These are phyloP conservation scores for Aspergillus heteromorphus DNA, from an alignment of 495 filamentous ascomycete genomes.

Conservation along the genomic window DNA sequence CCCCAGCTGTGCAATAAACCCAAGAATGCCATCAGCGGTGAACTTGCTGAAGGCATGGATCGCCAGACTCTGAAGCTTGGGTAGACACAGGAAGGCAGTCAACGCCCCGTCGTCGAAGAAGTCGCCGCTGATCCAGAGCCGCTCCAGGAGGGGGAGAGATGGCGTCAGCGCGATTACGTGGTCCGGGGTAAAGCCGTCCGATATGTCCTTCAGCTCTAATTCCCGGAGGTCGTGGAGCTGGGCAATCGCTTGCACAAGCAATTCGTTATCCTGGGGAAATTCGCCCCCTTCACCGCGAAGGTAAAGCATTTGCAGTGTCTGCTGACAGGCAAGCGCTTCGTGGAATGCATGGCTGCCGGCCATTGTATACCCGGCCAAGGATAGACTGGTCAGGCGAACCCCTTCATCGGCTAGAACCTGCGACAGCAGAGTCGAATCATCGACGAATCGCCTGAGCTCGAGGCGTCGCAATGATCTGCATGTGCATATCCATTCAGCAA, in stretches of 20 bases:
- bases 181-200: conserved; percentile 47
- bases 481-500: conserved; percentile 31
- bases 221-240: conserved; percentile 43
- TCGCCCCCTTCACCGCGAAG: conserved; percentile 50
- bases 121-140: conserved; percentile 51
- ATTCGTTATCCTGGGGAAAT: conserved; percentile 39
- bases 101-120: conserved; percentile 49
- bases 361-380: conserved; percentile 43
- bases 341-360: conserved; percentile 44
- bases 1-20: conserved; percentile 42
- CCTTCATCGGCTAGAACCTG: conserved; percentile 48
- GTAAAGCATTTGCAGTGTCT: conserved; percentile 37
- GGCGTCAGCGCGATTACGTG: conserved; percentile 48
- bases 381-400: conserved; percentile 43
- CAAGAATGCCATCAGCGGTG: conserved; percentile 35
- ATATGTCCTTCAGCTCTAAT: conserved; percentile 47
- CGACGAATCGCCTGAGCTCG: conserved; percentile 44
- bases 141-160: conserved; percentile 46
- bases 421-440: conserved; percentile 46
- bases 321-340: conserved; percentile 44
- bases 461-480: conserved; percentile 52
- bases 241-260: conserved; percentile 43
- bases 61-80: conserved; percentile 39
- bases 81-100: conserved; percentile 31
- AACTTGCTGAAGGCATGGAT: conserved; percentile 46